Base-by-base conservation (phyloP, 73 alveolate species). In the Symbiodinium pilosum region DNA sequence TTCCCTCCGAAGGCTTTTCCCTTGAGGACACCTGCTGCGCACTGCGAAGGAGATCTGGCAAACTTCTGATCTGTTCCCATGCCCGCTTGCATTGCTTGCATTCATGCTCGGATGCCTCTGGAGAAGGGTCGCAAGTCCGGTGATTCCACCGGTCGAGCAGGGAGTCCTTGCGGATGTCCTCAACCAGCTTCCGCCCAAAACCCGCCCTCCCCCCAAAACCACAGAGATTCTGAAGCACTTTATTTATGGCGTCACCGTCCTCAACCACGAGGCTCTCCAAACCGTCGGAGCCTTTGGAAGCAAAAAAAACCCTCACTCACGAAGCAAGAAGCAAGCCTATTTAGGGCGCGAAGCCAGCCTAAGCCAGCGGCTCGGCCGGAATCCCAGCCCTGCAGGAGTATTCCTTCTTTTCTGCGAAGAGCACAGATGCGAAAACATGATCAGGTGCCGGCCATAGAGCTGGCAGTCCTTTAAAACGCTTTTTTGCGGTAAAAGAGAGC, bases 221-320 rank as follows among this genome's bases (percentile, higher is more conserved):
- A n/a, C n/a, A n/a, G n/a, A n/a, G n/a, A n/a, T n/a, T n/a, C n/a
- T n/a, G n/a, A n/a, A n/a, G 64, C 64, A 8, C 64, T 16, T 16
- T 8, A 47, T 8, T 47, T 16, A 16, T 16, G 24, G 64, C 8
- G 64, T 8, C 34, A 6, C 73, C 6, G 43, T 2, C 95, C 95
- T 88, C 95, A 32, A 88, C 95, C 71, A 88, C 95, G 38, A 88
- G 54, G 44, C 95, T 64, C 47, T 88, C 95, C 95, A 88, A 39
- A n/a, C 95, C 95, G 30, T 88, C 95, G 24, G 95, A 64, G 43
- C 95, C 95, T 88, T 69, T 21, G 43, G 18, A n/a, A n/a, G n/a
- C n/a, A n/a, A n/a, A n/a, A n/a, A n/a, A n/a, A n/a, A n/a, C n/a
- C n/a, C n/a, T n/a, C n/a, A n/a, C n/a, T n/a, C n/a, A n/a, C n/a